These are phyloP conservation scores for Phytophthora pseudosyringae DNA, from an alignment of 352 stramenopile species.

Conservation along the genomic window DNA sequence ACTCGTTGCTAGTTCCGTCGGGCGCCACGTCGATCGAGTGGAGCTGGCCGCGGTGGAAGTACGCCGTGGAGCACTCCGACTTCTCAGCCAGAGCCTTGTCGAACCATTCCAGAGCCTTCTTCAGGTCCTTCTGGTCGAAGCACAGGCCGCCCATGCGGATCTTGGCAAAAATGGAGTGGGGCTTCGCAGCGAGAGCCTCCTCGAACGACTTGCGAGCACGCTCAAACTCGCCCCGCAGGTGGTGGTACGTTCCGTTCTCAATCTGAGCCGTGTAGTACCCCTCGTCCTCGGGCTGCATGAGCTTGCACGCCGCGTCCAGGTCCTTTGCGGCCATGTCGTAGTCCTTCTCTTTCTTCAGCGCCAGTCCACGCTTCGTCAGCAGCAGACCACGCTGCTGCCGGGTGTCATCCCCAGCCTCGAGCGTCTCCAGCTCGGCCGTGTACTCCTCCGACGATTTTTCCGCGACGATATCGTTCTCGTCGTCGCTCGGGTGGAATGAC, in stretches of 20 bases:
- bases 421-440: slow-evolving; percentile 51
- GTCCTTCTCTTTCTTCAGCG: slow-evolving; percentile 67
- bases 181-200: slow-evolving; percentile 63
- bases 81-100: slow-evolving; percentile 76
- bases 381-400: slow-evolving; percentile 53
- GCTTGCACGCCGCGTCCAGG: slow-evolving; percentile 54
- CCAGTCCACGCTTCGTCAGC: slow-evolving; percentile 67
- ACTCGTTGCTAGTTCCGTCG: slow-evolving; percentile 59
- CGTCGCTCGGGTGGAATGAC: slow-evolving; percentile 83
- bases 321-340: slow-evolving; percentile 73
- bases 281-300: slow-evolving; percentile 55
- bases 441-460: slow-evolving; percentile 68
- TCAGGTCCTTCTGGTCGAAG: slow-evolving; percentile 85
- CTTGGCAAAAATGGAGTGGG: slow-evolving; percentile 80
- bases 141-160: slow-evolving; percentile 83
- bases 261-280: slow-evolving; percentile 82
- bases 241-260: slow-evolving; percentile 79
- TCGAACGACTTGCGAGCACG: slow-evolving; percentile 72
- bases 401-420: slow-evolving; percentile 39
- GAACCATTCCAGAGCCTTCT: slow-evolving; percentile 77
- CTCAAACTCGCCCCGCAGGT: slow-evolving; percentile 80
- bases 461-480: slow-evolving; percentile 69
- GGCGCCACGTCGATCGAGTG: slow-evolving; percentile 76
- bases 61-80: slow-evolving; percentile 70
- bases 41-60: slow-evolving; percentile 84